These are phyloP conservation scores for Bimuria novae-zelandiae DNA, from an alignment of 2,329 filamentous ascomycete genomes.

Conservation along the genomic window DNA sequence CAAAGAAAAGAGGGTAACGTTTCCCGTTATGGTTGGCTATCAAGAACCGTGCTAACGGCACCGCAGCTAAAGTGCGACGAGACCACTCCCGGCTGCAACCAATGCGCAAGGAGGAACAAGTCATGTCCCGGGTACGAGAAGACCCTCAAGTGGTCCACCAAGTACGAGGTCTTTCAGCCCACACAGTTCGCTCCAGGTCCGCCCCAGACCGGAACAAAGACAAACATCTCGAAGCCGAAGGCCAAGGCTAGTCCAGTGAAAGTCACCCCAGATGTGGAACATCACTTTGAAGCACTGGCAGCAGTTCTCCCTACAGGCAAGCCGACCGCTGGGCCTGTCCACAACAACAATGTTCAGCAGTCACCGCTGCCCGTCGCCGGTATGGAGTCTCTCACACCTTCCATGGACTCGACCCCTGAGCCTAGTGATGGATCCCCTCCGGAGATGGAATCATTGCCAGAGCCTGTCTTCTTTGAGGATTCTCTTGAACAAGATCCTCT, in stretches of 20 bases:
- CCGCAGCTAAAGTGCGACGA: constrained; percentile 52
- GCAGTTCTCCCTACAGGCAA: constrained; percentile 40
- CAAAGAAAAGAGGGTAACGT: constrained; percentile 41
- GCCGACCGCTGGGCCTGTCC: constrained; percentile 22
- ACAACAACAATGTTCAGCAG: constrained; percentile 18
- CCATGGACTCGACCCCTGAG: constrained; percentile 31
- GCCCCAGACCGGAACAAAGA: constrained; percentile 18
- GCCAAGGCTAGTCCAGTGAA: constrained; percentile 15
- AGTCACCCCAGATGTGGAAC: constrained; percentile 38
- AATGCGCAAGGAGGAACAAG: constrained; percentile 51
- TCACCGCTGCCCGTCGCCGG: constrained; percentile 24
- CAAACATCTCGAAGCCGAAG: constrained; percentile 13
- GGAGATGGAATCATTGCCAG: constrained; percentile 30
- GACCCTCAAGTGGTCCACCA: constrained; percentile 54
- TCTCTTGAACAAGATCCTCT: constrained; percentile 28
- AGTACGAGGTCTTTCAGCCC: constrained; percentile 53
- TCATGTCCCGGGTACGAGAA: constrained; percentile 54
- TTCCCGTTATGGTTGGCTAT: constrained; percentile 1
- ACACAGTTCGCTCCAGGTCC: constrained; percentile 29
- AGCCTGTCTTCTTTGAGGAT: constrained; percentile 32
- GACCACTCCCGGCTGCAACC: constrained; percentile 48
- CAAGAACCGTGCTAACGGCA: constrained; percentile 22
- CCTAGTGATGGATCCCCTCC: constrained; percentile 28
- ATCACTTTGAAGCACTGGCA: constrained; percentile 42
- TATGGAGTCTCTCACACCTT: constrained; percentile 23